Evolutionary conservation across 371 early-diverging fungal species (phyloP), one percentile per base, ranked within the genome.

Genomic region (Coemansia sp.): DNA sequence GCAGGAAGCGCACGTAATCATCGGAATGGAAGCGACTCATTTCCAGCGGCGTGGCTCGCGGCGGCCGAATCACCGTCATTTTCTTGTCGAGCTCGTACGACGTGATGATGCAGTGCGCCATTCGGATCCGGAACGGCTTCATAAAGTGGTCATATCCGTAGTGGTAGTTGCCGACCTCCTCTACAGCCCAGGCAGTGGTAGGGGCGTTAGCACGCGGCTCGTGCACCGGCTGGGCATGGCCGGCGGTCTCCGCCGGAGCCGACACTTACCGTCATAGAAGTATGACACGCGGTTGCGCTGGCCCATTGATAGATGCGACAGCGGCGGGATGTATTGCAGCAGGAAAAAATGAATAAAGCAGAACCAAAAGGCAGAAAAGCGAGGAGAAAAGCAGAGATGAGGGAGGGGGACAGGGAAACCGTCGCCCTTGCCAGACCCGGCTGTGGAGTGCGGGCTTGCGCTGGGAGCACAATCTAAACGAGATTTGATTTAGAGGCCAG

Each of bases 21-120:
- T 96, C 94, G n/a, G 99, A 90, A 79, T 99, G 99, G 78, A 99
- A 99, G 61, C 92, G 92, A 2, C 96, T 96, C 89, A 99, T 92
- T 82, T 99, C 94, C 57, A 85, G 84, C 59, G 87, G 86, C 14
- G 94, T 91, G 38, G 97, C 97, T 30, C 93, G 88, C 41, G 62
- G 62, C 13, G 76, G 73, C 54, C 59, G 56, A 20, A 86, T 87
- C 70, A 95, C 86, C 51, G 90, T 88, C 93, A 99, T 90, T 67
- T 97, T 87, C 66, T 95, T 93, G 71, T 96, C 92, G 13, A 99
- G 82, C 0, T 93, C 94, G 79, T 98, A 99, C 55, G 92, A 92
- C 55, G 95, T 83, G 42, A 99, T 91, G 59, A 99, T 84, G 74
- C 93, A 93, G 81, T 99, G 98, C 31, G 96, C 93, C 88, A 99